These are phyloP conservation scores for Phytophthora hibernalis DNA, from an alignment of 352 stramenopile genomes.

Conservation along the genomic window DNA sequence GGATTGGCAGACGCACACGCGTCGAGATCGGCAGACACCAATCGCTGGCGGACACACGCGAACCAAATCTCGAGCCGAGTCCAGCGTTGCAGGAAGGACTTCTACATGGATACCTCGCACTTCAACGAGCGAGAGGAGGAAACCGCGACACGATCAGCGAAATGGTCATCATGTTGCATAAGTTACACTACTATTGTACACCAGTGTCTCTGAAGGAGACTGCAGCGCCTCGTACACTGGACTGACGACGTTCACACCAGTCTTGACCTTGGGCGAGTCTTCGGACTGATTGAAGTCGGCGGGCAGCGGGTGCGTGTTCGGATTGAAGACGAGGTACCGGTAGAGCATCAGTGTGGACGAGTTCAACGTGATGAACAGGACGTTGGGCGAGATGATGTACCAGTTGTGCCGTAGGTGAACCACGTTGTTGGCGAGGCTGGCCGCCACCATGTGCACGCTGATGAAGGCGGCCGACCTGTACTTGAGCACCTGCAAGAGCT, in stretches of 20 bases:
- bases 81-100: not conserved
- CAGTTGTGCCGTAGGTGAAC: slow-evolving; percentile 47
- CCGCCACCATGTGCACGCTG: slow-evolving; percentile 53
- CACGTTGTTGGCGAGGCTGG: slow-evolving; percentile 49
- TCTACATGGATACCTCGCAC: not conserved
- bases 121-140: no score
- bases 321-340: slow-evolving; percentile 32
- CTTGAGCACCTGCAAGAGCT: slow-evolving; percentile 48
- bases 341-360: slow-evolving; percentile 33
- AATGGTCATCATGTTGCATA: slow-evolving; percentile 2
- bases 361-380: slow-evolving; percentile 22
- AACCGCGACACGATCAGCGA: not conserved
- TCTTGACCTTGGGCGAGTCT: slow-evolving; percentile 12
- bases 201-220: slow-evolving; percentile 12
- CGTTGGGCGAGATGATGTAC: slow-evolving; percentile 36
- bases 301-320: slow-evolving; percentile 15
- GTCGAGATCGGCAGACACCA: not conserved
- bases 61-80: slow-evolving; percentile 3
- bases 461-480: slow-evolving; percentile 45
- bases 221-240: slow-evolving; percentile 10
- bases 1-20: not conserved
- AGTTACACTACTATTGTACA: slow-evolving; percentile 5
- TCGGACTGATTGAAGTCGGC: slow-evolving; percentile 11
- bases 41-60: slow-evolving; percentile 1
- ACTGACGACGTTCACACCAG: slow-evolving; percentile 1